phyloP scores from a whole-genome alignment of 257 asterid genomes.

The Solanum etuberosum region DNA sequence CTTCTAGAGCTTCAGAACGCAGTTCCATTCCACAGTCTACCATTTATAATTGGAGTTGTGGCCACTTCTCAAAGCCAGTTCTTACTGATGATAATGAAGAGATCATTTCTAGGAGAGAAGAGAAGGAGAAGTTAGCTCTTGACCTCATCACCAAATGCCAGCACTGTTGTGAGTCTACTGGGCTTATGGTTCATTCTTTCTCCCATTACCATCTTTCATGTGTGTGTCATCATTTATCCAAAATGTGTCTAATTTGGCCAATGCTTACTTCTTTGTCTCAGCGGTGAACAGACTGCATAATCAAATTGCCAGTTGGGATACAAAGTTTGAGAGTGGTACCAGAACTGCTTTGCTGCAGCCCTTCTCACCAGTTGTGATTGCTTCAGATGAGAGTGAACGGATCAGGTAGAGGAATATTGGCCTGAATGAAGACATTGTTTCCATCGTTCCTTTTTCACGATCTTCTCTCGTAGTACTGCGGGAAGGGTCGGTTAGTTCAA shows the following conservation, averaged over 20 bases:
- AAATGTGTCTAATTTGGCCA: not conserved
- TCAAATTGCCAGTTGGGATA: slow-evolving; percentile 97
- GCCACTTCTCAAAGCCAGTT: slow-evolving; percentile 93
- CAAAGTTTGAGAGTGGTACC: slow-evolving; percentile 80
- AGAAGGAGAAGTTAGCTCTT: slow-evolving; percentile 69
- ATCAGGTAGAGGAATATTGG: slow-evolving; percentile 45
- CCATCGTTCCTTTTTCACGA: not conserved
- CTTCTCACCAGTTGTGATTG: slow-evolving; percentile 81
- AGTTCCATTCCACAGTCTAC: slow-evolving; percentile 89
- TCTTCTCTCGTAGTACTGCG: not conserved
- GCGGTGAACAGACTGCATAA: slow-evolving; percentile 68
- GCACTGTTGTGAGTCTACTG: slow-evolving; percentile 52
- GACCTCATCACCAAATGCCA: slow-evolving; percentile 79
- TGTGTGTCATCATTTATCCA: not conserved
- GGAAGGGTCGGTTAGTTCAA: not conserved
- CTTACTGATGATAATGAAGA: slow-evolving; percentile 92
- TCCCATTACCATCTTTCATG: not conserved
- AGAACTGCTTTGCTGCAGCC: slow-evolving; percentile 70
- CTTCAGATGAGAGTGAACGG: slow-evolving; percentile 76
- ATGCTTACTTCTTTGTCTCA: slow-evolving; percentile 19
- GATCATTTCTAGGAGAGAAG: slow-evolving; percentile 66
- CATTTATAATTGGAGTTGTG: slow-evolving; percentile 93
- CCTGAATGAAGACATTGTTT: not conserved
- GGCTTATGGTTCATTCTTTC: not conserved
- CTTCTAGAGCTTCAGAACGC: slow-evolving; percentile 60